These are phyloP conservation scores for Articulospora tetracladia DNA, from an alignment of 495 filamentous ascomycete species.

Conservation along the genomic window DNA sequence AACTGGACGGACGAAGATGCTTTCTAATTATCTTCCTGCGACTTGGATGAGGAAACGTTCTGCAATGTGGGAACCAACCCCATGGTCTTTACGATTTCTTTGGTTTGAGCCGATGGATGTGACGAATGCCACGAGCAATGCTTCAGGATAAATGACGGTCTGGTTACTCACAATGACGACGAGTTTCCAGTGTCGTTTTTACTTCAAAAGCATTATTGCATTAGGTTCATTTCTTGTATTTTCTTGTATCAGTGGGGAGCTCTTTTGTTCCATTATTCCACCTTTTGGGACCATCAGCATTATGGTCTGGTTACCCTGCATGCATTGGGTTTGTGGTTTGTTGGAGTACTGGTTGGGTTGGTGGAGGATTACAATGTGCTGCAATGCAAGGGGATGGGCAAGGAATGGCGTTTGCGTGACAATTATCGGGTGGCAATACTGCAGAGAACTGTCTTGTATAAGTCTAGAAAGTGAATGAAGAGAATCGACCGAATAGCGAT, in stretches of 20 bases:
- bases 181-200: not conserved
- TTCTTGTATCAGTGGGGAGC: slow-evolving; percentile 16
- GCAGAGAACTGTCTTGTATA: not conserved
- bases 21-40: slow-evolving; percentile 28
- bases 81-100: not conserved
- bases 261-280: slow-evolving; percentile 20
- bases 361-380: not conserved
- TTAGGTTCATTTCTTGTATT: slow-evolving; percentile 23
- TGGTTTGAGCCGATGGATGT: not conserved
- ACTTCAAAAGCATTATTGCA: not conserved
- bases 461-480: not conserved
- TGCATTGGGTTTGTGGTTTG: slow-evolving; percentile 4
- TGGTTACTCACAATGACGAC: slow-evolving; percentile 1
- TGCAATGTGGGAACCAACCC: no score
- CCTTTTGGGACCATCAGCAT: slow-evolving; percentile 15
- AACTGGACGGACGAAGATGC: slow-evolving; percentile 52
- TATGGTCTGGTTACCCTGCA: slow-evolving; percentile 3
- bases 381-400: not conserved
- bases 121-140: slow-evolving; percentile 12
- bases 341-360: slow-evolving; percentile 18
- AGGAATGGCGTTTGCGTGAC: not conserved
- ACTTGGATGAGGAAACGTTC: not conserved
- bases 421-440: not conserved
- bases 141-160: slow-evolving; percentile 1
- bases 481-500: not conserved